Percentiles rank a stretch among this genome's conserved stretches.
Evolutionary conservation across 441 rosid genomes (phyloP).

Genomic region (Daphne laureola): DNA sequence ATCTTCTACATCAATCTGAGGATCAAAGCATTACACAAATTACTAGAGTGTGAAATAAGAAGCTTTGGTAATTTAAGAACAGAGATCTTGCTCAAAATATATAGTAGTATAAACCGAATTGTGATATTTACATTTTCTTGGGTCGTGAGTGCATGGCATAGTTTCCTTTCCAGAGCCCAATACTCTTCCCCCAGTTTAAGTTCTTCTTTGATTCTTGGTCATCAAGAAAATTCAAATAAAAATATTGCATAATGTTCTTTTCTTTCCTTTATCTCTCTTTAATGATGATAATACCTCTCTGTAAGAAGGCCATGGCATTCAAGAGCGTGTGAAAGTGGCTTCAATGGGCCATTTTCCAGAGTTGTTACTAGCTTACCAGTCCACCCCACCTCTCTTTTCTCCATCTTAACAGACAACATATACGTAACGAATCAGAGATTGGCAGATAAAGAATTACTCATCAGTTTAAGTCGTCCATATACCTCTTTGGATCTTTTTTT

Average conservation of each 20-base stretch:
- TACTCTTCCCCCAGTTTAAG: constrained; percentile 63
- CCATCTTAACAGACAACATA: constrained; percentile 17
- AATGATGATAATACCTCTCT: constrained; percentile 32
- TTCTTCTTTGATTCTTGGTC: constrained; percentile 58
- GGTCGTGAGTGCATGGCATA: constrained; percentile 50
- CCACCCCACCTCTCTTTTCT: constrained; percentile 26
- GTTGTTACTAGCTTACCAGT: constrained; percentile 19
- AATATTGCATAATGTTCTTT: neutral
- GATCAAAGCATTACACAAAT: too few relatives aligned
- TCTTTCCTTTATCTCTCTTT: neutral
- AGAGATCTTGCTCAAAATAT: neutral
- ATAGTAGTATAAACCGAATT: constrained; percentile 1
- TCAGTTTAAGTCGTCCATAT: constrained; percentile 17
- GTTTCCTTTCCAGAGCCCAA: constrained; percentile 87
- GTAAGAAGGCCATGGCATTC: constrained; percentile 53
- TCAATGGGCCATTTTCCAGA: constrained; percentile 45
- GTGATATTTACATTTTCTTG: constrained; percentile 35
- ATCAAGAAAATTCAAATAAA: constrained; percentile 11
- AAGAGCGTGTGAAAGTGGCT: constrained; percentile 46
- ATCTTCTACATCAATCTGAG: neutral
- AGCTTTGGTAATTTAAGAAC: neutral
- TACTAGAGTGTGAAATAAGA: neutral
- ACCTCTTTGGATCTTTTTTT: constrained; percentile 29
- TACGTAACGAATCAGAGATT: too few relatives aligned
- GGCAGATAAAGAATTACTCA: too few relatives aligned